Evolutionary conservation across 306 rosid genomes (phyloP), one percentile per base, ranked within the genome.

Genomic region (Nissolia schottii): DNA sequence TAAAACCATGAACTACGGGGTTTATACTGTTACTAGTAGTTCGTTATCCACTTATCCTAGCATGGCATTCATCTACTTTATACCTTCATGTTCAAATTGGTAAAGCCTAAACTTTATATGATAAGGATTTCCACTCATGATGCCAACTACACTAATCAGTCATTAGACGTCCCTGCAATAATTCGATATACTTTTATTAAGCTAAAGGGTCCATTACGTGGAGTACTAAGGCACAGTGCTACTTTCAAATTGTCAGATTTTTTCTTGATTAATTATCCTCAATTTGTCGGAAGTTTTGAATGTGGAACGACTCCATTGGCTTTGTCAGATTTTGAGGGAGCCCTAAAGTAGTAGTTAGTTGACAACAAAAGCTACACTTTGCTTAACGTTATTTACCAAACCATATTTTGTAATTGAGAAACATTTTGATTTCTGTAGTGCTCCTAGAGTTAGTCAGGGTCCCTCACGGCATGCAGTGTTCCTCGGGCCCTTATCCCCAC

Each of bases 71-170:
- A 45, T 46, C 13, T 24, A 0, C 25, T n/a, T 31, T 31, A 7
- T 46, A 11, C 24, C 22, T 32, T 7, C 31, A 18, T 28, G 32
- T 66, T 60, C n/a, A 50, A 63, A 69, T 77, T 14, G 16, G 67
- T 1, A 25, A 73, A 24, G 74, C 8, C 15, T 49, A 2, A 34
- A 51, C 70, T 34, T 55, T 37, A 13, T 5, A n/a, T 70, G 86
- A 79, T 43, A 22, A 58, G 0, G 82, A 80, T 74, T 22, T 74
- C 67, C 78, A 84, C 38, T 51, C 35, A 10, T 72, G 28, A 56
- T 64, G 68, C 43, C 51, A 45, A 57, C 37, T 45, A 60, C 60
- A 61, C 71, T 28, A 48, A 76, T 70, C 70, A 28, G 35, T 64
- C 16, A 38, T 2, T n/a, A 41, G 43, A 20, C 40, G n/a, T n/a